Evolutionary conservation across 768 basidiomycete genomes (phyloP), one percentile per base, ranked within the genome.

Genomic region (Boletus eberwhitei): DNA sequence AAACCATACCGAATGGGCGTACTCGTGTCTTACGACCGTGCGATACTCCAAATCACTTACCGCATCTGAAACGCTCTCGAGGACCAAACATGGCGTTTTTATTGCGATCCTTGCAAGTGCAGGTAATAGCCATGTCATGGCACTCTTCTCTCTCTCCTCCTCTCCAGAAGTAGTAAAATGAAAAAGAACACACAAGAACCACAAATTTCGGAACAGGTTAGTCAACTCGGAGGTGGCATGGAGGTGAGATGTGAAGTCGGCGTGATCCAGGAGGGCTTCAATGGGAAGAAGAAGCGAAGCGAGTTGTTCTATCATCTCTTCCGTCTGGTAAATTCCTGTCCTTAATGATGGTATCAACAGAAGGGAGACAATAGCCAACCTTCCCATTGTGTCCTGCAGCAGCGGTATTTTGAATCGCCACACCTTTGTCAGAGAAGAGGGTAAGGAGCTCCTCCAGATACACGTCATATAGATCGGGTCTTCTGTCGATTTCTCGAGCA

Each of bases 41-140:
- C 93, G 95, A 66, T 95, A 97, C 69, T 96, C 94, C 22, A 98
- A 77, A 57, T 94, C 93, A 61, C 89, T 92, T 17, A 86, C 86
- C 17, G 85, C 86, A 65, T 96, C 94, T 50, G 85, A 83, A 0
- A 89, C 82, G 54, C 83, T 84, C 67, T 97, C 96, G 29, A 88
- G 72, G 11, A 98, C 86, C 61, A 95, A 79, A 3, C 84, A 75
- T 1, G 96, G 96, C 0, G 95, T 94, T 71, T 93, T 93, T 17
- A 78, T 71, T 13, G 96, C 92, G 57, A 97, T 93, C 8, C 86
- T 82, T 31, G 79, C 77, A 17, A 97, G 75, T 2, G 90, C 87
- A 31, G 88, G 85, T 41, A 78, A 75, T 46, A 91, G 80, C 88
- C 92, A 92, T 41, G 86, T 83, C 81, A 88, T 86, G 2, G 87